phyloP scores from a whole-genome alignment of 257 asterid species.

The Verbena officinalis region DNA sequence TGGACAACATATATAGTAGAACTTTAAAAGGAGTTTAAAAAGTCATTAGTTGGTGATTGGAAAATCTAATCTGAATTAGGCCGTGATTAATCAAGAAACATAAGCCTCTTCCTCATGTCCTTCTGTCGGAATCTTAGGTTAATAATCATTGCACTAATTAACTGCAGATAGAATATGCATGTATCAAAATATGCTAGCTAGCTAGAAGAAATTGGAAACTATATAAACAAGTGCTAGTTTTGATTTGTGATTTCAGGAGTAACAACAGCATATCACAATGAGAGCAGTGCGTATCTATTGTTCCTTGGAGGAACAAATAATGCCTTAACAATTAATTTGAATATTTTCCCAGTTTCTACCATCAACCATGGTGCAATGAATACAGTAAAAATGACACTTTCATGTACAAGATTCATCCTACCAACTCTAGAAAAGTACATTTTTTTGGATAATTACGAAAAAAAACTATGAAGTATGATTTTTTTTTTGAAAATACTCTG shows the following conservation, averaged over 20 bases:
- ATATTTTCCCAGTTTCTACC: slow-evolving; percentile 10
- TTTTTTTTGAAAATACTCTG: no score
- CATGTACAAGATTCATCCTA: slow-evolving; percentile 9
- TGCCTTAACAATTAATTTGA: slow-evolving; percentile 12
- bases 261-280: slow-evolving; percentile 32
- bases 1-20: neutral
- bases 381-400: slow-evolving; percentile 3
- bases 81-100: neutral
- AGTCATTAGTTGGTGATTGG: neutral
- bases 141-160: neutral
- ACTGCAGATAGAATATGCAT: neutral
- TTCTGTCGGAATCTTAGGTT: slow-evolving; percentile 3
- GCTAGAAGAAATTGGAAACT: no score
- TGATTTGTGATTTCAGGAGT: neutral
- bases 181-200: no score
- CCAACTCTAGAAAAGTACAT: no score
- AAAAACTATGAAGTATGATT: no score
- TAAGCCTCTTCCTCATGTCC: neutral
- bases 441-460: no score
- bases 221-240: neutral
- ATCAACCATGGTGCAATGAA: slow-evolving; percentile 32
- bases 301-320: slow-evolving; percentile 26
- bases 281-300: slow-evolving; percentile 43
- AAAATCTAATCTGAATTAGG: slow-evolving; percentile 16
- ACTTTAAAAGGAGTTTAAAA: neutral